phyloP scores from a whole-genome alignment of 805 yeast genomes.

The Lachancea lanzarotensis region DNA sequence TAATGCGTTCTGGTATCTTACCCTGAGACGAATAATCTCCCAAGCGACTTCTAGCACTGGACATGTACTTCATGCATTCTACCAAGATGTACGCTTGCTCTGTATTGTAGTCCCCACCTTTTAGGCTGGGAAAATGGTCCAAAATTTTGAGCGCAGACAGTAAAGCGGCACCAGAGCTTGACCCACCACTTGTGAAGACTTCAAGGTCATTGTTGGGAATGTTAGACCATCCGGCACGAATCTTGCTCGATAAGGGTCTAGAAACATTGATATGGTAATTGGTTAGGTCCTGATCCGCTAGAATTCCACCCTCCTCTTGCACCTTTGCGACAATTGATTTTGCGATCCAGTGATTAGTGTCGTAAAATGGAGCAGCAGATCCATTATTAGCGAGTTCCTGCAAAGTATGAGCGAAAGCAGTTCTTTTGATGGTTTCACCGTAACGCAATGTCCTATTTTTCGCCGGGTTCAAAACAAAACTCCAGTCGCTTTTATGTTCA shows the following conservation, averaged over 20 bases:
- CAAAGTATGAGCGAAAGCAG: constrained; percentile 59
- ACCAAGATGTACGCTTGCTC: constrained; percentile 58
- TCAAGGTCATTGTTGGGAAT: constrained; percentile 37
- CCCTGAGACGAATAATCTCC: constrained; percentile 52
- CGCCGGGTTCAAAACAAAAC: constrained; percentile 40
- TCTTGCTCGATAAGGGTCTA: constrained; percentile 26
- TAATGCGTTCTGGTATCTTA: constrained; percentile 33
- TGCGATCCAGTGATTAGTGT: constrained; percentile 72
- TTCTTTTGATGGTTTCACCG: constrained; percentile 61
- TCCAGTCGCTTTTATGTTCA: constrained; percentile 44
- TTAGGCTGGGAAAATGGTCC: constrained; percentile 37
- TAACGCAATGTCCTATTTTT: constrained; percentile 33
- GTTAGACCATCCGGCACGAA: constrained; percentile 24
- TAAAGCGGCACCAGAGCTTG: constrained; percentile 80
- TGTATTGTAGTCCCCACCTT: constrained; percentile 42
- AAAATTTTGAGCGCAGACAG: constrained; percentile 66
- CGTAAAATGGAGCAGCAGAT: constrained; percentile 70
- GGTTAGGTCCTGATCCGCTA: constrained; percentile 59
- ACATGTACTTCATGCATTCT: constrained; percentile 93
- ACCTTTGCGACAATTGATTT: constrained; percentile 46
- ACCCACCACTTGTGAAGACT: constrained; percentile 58
- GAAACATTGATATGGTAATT: constrained; percentile 47
- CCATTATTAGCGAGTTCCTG: constrained; percentile 70
- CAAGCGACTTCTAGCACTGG: constrained; percentile 73
- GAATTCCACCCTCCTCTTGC: constrained; percentile 57